A percentile compares a stretch with the other conserved stretches of the same genome.
phyloP scores from a whole-genome alignment of 768 basidiomycete genomes.

The Auricularia cornea region DNA sequence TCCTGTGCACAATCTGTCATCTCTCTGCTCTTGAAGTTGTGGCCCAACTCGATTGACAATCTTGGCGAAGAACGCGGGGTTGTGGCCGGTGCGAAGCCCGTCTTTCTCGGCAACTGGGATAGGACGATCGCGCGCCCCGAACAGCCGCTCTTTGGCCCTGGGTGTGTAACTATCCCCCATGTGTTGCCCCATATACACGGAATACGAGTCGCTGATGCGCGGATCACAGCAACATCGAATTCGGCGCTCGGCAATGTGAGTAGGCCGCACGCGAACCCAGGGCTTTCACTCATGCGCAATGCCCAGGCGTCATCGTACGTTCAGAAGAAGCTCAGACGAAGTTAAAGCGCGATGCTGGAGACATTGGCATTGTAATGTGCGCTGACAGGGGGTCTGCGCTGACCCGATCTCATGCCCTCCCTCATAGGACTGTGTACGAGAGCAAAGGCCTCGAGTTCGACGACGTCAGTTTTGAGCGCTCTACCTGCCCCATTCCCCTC shows the following conservation, averaged over 20 bases:
- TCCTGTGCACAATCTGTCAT: constrained; percentile 59
- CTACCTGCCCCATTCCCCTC: too few species aligned
- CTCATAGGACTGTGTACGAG: constrained; percentile 51
- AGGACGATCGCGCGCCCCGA: constrained; percentile 27
- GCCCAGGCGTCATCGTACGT: constrained; percentile 52
- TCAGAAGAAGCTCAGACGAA: constrained; percentile 42
- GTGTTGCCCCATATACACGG: too few species aligned
- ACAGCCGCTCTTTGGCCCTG: constrained; percentile 42
- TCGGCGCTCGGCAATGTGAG: constrained; percentile 45
- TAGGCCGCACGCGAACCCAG: too few species aligned
- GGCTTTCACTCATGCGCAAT: too few species aligned
- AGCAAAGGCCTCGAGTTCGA: constrained; percentile 64
- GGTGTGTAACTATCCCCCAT: background rate
- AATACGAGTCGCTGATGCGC: too few species aligned
- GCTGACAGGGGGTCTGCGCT: too few species aligned
- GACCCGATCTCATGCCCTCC: too few species aligned
- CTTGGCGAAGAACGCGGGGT: constrained; percentile 49
- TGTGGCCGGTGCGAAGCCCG: constrained; percentile 44
- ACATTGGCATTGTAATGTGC: constrained; percentile 32
- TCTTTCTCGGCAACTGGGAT: constrained; percentile 47
- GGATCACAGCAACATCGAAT: constrained; percentile 33
- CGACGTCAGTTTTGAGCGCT: constrained; percentile 36
- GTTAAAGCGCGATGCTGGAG: constrained; percentile 44
- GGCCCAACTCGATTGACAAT: constrained; percentile 56
- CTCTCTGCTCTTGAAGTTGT: constrained; percentile 50